Evolutionary conservation across 805 yeast species (phyloP).

Genomic region (Candida orba): DNA sequence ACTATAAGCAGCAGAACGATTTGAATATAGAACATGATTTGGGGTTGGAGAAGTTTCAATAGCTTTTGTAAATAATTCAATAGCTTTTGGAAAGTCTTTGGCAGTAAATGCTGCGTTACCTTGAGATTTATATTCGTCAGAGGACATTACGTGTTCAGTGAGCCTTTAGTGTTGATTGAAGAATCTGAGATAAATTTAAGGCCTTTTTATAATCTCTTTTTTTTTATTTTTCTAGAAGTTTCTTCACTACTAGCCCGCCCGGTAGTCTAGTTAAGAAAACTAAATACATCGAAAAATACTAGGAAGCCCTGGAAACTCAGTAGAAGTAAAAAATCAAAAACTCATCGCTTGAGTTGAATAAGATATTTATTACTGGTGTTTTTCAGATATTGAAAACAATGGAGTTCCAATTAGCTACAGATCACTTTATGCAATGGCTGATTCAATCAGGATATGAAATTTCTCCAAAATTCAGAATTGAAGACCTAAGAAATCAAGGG

Average conservation of each 20-base stretch:
- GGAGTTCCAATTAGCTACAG: constrained; percentile 27
- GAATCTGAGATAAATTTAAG: not conserved
- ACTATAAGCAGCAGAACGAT: constrained; percentile 88
- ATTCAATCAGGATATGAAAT: constrained; percentile 34
- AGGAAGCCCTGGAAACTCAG: not conserved
- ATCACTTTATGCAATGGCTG: constrained; percentile 40
- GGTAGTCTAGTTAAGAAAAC: too few species aligned
- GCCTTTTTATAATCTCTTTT: not conserved
- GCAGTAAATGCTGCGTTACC: constrained; percentile 92
- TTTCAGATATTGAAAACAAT: not conserved
- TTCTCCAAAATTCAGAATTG: constrained; percentile 50
- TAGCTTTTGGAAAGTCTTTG: constrained; percentile 76
- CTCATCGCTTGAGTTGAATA: not conserved
- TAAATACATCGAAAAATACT: too few species aligned
- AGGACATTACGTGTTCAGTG: constrained; percentile 33
- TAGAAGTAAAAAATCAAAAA: not conserved
- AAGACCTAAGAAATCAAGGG: constrained; percentile 47
- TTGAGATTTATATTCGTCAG: constrained; percentile 78
- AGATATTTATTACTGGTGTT: not conserved
- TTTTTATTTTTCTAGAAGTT: constrained; percentile 1
- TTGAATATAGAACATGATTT: constrained; percentile 88
- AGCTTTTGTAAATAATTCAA: constrained; percentile 76
- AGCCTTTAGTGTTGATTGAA: not conserved
- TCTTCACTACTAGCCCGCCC: not conserved
- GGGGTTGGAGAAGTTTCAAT: constrained; percentile 76